Base-by-base conservation (phyloP, 1,139 yeast genomes). In the Torulaspora globosa region DNA sequence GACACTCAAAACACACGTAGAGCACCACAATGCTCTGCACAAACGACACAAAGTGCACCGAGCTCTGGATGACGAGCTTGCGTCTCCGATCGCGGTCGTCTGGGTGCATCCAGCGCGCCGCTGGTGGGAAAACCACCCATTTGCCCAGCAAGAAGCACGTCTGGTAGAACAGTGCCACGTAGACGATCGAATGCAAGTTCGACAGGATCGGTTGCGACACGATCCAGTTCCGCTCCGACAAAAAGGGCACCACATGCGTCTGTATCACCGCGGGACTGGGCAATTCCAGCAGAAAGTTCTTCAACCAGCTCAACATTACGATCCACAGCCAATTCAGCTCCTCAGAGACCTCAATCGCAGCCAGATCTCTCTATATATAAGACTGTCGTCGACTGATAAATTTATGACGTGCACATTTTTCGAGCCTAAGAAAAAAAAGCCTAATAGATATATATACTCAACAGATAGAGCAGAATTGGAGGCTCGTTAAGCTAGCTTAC, bases 1-100 rank as follows among this genome's bases (percentile, higher is more conserved):
- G 32, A 37, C 54, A 55, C 24, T 44, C 39, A 35, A 61, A 40
- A 14, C 66, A 58, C 33, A 62, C 48, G 44, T 61, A 60, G 18
- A 65, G 49, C 10, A 65, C 60, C 28, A 64, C 56, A 7, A 63
- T 12, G 14, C 64, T 57, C 50, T 65, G 69, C 14, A 64, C 48
- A 36, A 63, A 54, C 8, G 67, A 63, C 7, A 65, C 65, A 14
- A 62, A 51, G 47, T 62, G 69, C 39, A 65, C 56, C 4, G 66
- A 54, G 21, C 63, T 51, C 47, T 65, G 67, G 39, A 54, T 56
- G 30, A 55, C 48, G 39, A 63, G 46, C 30, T 33, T 51, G 39
- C 14, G 48, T 43, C 39, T 46, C 37, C 30, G 45, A 36, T 36
- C 30, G 38, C n/a, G 37, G 9, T 41, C 36, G 15, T 53, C 40